These are phyloP conservation scores for Coniochaeta pulveracea DNA, from an alignment of 2,329 filamentous ascomycete species.

Conservation along the genomic window DNA sequence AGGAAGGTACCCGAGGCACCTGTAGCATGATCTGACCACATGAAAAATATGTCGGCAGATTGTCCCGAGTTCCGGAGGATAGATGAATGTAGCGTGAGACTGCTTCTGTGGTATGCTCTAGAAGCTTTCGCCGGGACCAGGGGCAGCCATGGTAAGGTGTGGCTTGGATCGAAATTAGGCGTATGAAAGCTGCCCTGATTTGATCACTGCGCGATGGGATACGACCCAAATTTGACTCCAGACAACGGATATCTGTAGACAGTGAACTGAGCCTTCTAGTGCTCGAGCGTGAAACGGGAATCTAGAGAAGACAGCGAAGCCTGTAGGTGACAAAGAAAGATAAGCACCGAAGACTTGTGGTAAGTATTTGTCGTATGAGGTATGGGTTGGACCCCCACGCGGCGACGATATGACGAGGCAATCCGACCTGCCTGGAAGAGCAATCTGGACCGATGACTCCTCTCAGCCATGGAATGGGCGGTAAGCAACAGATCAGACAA, in stretches of 20 bases:
- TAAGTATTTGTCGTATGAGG: too few species aligned
- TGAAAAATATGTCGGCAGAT: slow-evolving; percentile 3
- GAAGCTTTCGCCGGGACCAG: slow-evolving; percentile 3
- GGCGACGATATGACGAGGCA: too few species aligned
- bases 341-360: too few species aligned
- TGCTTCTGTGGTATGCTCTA: slow-evolving; percentile 2
- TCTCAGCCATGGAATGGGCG: too few species aligned
- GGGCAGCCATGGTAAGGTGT: neutral
- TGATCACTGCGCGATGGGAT: neutral
- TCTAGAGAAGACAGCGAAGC: too few species aligned
- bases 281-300: too few species aligned
- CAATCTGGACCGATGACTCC: too few species aligned
- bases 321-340: too few species aligned
- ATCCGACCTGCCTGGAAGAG: too few species aligned
- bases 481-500: too few species aligned
- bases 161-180: neutral
- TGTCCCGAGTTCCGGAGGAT: slow-evolving; percentile 2
- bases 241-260: neutral
- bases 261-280: neutral
- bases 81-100: neutral
- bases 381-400: too few species aligned
- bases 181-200: neutral
- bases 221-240: slow-evolving; percentile 1
- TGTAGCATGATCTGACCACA: neutral
- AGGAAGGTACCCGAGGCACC: neutral